Evolutionary conservation across 106 monocot genomes (phyloP), one percentile per base, ranked within the genome.

Genomic region (Phalaenopsis equestris): DNA sequence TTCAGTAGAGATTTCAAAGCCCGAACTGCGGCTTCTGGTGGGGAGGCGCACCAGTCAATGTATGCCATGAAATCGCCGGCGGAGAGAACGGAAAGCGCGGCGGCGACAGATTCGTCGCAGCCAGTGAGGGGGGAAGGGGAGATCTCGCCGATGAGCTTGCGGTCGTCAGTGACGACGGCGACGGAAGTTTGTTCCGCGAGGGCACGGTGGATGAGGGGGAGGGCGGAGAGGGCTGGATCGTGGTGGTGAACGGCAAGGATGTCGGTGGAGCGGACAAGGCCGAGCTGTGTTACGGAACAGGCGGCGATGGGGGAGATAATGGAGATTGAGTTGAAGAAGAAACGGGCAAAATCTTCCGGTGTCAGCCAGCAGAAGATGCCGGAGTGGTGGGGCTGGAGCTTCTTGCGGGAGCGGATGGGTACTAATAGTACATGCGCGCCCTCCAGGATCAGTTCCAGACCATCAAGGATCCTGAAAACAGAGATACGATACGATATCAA

Each of bases 1-100:
- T 39, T 82, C 73, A 96, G 80, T 24, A 86, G 43, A 11, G 81
- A 75, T 52, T 81, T 89, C 52, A 96, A 76, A 57, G 70, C 80
- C 41, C 79, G 75, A 9, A 89, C 55, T 16, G 81, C 70, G 15
- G 83, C 77, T 48, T 75, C 82, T 8, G 83, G 82, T 6, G 82
- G 80, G 55, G 46, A 67, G 30, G 77, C 84, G 57, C 78, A 82
- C 80, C 83, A 91, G 83, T 91, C 91, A 64, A 93, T 42, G 79
- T 85, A 93, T 72, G 90, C 79, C 84, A 88, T 84, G 49, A 96
- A 84, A 38, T 93, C 91, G 18, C 80, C 90, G 67, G 90, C 88
- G 23, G 96, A 87, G 55, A 93, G 89, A 0, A 81, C 67, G 6
- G 88, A 89, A 5, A 93, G 55, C 36, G 93, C 96, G 3, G 93